Evolutionary conservation across 257 asterid species (phyloP), one percentile per base, ranked within the genome.

Genomic region (Eucommia ulmoides): DNA sequence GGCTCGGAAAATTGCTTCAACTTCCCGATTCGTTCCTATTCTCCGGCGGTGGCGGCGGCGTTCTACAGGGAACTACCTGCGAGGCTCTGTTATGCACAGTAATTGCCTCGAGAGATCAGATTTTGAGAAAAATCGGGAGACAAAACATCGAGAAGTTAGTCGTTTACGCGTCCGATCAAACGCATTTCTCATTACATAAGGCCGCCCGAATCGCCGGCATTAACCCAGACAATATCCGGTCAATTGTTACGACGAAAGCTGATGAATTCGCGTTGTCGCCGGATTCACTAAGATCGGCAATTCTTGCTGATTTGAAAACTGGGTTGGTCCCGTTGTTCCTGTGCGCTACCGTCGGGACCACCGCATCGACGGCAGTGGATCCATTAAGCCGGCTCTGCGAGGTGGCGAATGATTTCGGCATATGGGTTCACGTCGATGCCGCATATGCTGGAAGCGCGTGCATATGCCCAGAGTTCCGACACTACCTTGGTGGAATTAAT

Each of bases 391-490:
- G 12, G 38, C 38, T 8, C n/a, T 38, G 45, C 3, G 17, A 8
- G 12, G 45, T 7, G 45, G 45, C 15, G n/a, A 38, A 15, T 0
- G 45, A 38, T 61, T 84, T 89, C 33, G 80, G 95, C 61, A 65
- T 84, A 1, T 84, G 95, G 95, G 83, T 84, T 29, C 38, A 29
- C 12, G 38, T 29, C 38, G 38, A 29, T 12, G 38, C 38, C 12
- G 38, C 38, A 29, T 29, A 29, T 12, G 38, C 38, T 5, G 38
- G 38, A 5, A 29, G 38, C 12, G 38, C 38, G 12, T 29, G 38
- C 12, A 29, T 29, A 7, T 29, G 38, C 38, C 38, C 38, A 7
- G 7, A 29, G 38, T 29, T 29, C 12, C 7, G 38, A 12, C 38
- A 29, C 12, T 29, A 29, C 12, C 12, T 29, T 7, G 12, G 12